These are phyloP conservation scores for Coriolopsis trogii DNA, from an alignment of 1,284 basidiomycete species.

Conservation along the genomic window DNA sequence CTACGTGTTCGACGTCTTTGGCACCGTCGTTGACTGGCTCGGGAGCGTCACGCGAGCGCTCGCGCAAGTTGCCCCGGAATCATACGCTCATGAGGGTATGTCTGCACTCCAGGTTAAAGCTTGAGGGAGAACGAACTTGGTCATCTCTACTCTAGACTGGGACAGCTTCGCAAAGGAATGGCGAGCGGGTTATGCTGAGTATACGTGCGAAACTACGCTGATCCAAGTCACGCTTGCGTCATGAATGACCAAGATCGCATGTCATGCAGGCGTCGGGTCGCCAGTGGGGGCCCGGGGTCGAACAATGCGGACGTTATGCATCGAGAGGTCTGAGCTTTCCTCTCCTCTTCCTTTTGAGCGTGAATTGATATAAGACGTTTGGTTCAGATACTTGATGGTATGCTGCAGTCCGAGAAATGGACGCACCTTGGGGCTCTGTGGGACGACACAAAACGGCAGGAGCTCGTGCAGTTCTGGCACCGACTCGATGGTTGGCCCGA, in stretches of 20 bases:
- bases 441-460: conserved; percentile 43
- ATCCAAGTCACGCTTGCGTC: background rate
- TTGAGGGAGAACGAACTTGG: background rate
- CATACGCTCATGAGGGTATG: conserved; percentile 27
- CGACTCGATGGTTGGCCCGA: conserved; percentile 62
- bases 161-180: conserved; percentile 56
- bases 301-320: conserved; percentile 59
- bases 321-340: conserved; percentile 46
- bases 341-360: too few species aligned
- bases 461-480: conserved; percentile 60
- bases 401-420: conserved; percentile 54
- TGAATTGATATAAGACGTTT: background rate
- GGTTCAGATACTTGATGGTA: conserved; percentile 56
- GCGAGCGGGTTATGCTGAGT: conserved; percentile 51
- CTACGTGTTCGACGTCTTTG: conserved; percentile 65
- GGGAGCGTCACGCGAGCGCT: conserved; percentile 49
- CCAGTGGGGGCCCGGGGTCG: conserved; percentile 48
- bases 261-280: conserved; percentile 37
- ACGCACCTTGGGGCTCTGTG: conserved; percentile 43
- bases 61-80: conserved; percentile 23
- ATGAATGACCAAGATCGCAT: background rate
- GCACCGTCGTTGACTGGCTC: conserved; percentile 67
- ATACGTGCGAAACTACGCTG: conserved; percentile 42
- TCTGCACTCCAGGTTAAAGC: background rate
- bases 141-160: conserved; percentile 41